Evolutionary conservation across 2,329 filamentous ascomycete genomes (phyloP).

Genomic region (Trichophyton simii): DNA sequence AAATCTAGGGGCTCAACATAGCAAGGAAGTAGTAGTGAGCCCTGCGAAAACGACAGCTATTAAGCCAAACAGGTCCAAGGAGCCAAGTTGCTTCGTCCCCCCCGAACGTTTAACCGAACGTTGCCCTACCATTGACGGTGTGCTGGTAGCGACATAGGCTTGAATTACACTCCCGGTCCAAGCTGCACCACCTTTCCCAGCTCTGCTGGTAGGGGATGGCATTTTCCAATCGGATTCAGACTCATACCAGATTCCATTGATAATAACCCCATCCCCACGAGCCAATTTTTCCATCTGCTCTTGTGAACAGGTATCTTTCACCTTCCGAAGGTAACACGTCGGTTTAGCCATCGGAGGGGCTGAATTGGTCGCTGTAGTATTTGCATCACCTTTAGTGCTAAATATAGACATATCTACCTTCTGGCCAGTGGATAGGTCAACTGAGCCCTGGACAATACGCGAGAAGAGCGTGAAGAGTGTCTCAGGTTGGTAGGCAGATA

Average conservation of each 20-base stretch:
- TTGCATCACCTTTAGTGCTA: constrained; percentile 43
- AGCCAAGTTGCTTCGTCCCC: neutral
- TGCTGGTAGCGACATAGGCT: neutral
- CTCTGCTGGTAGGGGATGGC: neutral
- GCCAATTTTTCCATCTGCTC: constrained; percentile 29
- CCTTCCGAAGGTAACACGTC: constrained; percentile 45
- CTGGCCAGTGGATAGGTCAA: constrained; percentile 25
- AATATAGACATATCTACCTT: constrained; percentile 10
- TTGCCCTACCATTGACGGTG: neutral
- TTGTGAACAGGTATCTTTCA: constrained; percentile 1
- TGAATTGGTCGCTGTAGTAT: constrained; percentile 45
- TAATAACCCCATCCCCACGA: constrained; percentile 42
- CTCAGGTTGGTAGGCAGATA: constrained; percentile 27
- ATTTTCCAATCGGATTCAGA: constrained; percentile 24
- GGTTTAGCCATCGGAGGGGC: constrained; percentile 37
- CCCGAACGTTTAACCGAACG: neutral
- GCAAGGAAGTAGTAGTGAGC: neutral
- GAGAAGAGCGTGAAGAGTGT: constrained; percentile 28
- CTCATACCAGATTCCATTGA: constrained; percentile 47
- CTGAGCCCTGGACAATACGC: constrained; percentile 20
- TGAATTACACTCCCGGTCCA: neutral
- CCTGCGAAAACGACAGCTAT: neutral
- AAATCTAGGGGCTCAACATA: neutral
- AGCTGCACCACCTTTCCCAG: neutral
- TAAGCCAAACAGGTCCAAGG: neutral